Evolutionary conservation across 768 basidiomycete species (phyloP).

Genomic region (Calocybe gangraenosa): DNA sequence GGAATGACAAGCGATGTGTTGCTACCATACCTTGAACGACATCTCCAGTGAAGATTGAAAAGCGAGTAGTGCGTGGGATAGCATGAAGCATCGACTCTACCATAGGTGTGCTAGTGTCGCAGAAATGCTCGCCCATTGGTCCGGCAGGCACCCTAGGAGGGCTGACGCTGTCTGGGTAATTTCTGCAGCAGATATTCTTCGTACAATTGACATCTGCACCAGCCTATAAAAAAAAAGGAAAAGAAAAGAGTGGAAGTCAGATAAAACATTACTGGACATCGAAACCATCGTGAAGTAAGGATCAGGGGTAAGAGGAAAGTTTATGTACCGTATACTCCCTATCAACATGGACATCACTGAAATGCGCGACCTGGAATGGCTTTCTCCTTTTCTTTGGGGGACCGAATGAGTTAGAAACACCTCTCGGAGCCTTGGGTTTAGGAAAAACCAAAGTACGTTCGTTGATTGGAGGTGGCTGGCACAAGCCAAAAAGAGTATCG

Average conservation of each 20-base stretch:
- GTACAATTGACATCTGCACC: slow-evolving; percentile 54
- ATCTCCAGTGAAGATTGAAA: slow-evolving; percentile 64
- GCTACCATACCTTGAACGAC: slow-evolving; percentile 47
- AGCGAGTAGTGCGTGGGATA: slow-evolving; percentile 34
- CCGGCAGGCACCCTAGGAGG: slow-evolving; percentile 42
- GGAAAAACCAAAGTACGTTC: slow-evolving; percentile 41
- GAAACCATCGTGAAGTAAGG: no score
- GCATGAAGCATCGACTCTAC: slow-evolving; percentile 47
- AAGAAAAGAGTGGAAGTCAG: no score
- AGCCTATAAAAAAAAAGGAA: slow-evolving; percentile 33
- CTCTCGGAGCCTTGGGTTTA: slow-evolving; percentile 33
- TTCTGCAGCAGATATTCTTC: slow-evolving; percentile 59
- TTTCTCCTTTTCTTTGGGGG: slow-evolving; percentile 23
- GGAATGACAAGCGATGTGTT: neutral
- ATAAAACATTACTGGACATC: no score
- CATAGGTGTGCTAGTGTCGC: slow-evolving; percentile 48
- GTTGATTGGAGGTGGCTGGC: slow-evolving; percentile 44
- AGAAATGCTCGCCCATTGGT: slow-evolving; percentile 42
- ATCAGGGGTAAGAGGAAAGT: neutral
- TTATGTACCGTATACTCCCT: slow-evolving; percentile 43
- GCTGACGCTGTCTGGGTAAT: slow-evolving; percentile 36
- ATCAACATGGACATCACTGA: slow-evolving; percentile 64
- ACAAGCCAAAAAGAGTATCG: slow-evolving; percentile 50
- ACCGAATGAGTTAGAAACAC: slow-evolving; percentile 15
- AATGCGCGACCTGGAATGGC: slow-evolving; percentile 55